phyloP scores from a whole-genome alignment of 2,329 filamentous ascomycete species.

The Penicillium decumbens region DNA sequence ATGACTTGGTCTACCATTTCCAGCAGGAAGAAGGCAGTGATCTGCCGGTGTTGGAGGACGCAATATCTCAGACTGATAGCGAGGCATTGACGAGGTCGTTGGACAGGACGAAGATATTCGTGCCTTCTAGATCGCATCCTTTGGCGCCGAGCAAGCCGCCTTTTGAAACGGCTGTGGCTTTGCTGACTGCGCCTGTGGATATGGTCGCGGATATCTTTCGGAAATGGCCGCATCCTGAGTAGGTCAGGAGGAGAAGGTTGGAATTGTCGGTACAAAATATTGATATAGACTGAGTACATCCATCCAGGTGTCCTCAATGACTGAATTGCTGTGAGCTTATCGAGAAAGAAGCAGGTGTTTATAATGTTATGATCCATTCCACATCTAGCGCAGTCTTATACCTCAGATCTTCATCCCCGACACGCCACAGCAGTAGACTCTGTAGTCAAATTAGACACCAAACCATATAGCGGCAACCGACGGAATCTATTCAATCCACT shows the following conservation, averaged over 20 bases:
- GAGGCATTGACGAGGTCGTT: conserved; percentile 44
- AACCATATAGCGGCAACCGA: conserved; percentile 11
- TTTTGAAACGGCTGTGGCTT: conserved; percentile 53
- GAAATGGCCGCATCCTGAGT: conserved; percentile 45
- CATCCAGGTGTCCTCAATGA: too few species aligned
- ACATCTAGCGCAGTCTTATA: neutral
- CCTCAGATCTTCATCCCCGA: conserved; percentile 2
- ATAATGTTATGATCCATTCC: neutral
- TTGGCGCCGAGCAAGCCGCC: conserved; percentile 50
- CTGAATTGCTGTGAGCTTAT: too few species aligned
- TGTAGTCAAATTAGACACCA: conserved; percentile 4
- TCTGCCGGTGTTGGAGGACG: conserved; percentile 46
- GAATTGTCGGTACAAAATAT: neutral
- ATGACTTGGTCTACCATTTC: conserved; percentile 45
- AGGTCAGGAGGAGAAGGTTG: neutral
- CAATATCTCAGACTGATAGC: conserved; percentile 35
- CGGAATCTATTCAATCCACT: conserved; percentile 12
- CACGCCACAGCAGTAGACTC: conserved; percentile 11
- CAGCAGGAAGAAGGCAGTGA: conserved; percentile 50
- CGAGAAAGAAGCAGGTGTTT: neutral
- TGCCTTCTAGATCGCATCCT: conserved; percentile 51
- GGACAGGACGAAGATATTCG: conserved; percentile 51
- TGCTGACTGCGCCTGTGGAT: conserved; percentile 56
- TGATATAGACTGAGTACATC: neutral
- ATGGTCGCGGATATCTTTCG: conserved; percentile 53